These are phyloP conservation scores for Cyphellophora attinorum DNA, from an alignment of 2,329 filamentous ascomycete genomes.

Conservation along the genomic window DNA sequence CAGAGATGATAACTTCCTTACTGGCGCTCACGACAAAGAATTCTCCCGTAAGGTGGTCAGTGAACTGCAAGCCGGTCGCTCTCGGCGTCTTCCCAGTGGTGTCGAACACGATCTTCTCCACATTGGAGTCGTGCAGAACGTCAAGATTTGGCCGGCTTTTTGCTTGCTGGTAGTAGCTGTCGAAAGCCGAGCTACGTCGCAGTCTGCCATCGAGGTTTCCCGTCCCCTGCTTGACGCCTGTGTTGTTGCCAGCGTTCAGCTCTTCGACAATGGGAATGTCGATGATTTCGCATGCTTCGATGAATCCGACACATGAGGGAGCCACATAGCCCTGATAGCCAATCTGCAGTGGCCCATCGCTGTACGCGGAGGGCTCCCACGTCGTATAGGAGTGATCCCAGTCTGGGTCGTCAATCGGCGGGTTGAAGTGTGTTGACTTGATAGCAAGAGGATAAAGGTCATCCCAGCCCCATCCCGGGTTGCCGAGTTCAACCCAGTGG, in stretches of 20 bases:
- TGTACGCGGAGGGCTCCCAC: constrained; percentile 13
- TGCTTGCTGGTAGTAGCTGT: constrained; percentile 18
- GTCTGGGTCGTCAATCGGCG: constrained; percentile 16
- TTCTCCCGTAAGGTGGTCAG: constrained; percentile 8
- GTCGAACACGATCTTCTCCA: constrained; percentile 18
- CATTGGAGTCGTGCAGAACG: constrained; percentile 21
- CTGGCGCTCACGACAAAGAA: constrained; percentile 15
- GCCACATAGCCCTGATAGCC: constrained; percentile 19
- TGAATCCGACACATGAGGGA: constrained; percentile 20
- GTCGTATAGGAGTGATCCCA: constrained; percentile 23
- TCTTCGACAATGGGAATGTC: constrained; percentile 25
- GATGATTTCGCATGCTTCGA: constrained; percentile 20
- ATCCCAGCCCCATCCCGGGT: constrained; percentile 15
- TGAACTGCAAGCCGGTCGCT: constrained; percentile 6
- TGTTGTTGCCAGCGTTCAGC: constrained; percentile 22
- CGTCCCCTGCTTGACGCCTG: constrained; percentile 24
- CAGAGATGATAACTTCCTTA: constrained; percentile 27
- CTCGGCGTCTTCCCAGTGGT: constrained; percentile 4
- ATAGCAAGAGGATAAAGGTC: constrained; percentile 4
- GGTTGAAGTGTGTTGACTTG: constrained; percentile 20
- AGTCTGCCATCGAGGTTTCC: constrained; percentile 21
- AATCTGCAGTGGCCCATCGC: constrained; percentile 21
- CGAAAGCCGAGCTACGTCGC: constrained; percentile 21
- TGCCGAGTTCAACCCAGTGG: constrained; percentile 11
- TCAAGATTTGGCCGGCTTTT: constrained; percentile 10